A percentile compares a stretch with the other conserved stretches of the same genome.
Evolutionary conservation across 345 rosid genomes (phyloP).

Genomic region (Draba incana): DNA sequence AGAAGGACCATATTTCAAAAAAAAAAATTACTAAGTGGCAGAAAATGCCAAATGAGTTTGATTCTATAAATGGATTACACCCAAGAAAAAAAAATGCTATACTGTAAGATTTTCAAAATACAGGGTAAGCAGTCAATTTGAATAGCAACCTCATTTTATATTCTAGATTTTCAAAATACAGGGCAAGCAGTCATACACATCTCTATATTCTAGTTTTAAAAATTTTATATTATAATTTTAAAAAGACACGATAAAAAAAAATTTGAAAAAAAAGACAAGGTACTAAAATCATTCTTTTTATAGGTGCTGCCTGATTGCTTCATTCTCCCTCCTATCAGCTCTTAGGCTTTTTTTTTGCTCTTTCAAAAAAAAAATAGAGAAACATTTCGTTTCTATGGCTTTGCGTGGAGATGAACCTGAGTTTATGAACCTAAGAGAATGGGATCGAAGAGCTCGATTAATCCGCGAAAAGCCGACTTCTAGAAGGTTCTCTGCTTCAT

Average conservation of each 20-base stretch:
- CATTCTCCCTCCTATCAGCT: conserved; percentile 35
- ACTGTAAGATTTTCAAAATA: conserved; percentile 8
- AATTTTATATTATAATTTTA: no score
- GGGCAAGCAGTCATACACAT: no score
- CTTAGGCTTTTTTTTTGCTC: background rate
- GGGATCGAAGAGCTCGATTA: conserved; percentile 56
- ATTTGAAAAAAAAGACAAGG: conserved; percentile 10
- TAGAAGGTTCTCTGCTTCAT: conserved; percentile 82
- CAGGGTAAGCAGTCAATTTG: conserved; percentile 25
- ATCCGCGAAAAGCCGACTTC: conserved; percentile 56
- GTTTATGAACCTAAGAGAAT: conserved; percentile 53
- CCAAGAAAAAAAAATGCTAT: conserved; percentile 35
- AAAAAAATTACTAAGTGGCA: conserved; percentile 1
- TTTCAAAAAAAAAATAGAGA: background rate
- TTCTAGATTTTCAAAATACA: no score
- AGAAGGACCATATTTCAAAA: conserved; percentile 37
- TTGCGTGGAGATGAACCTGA: conserved; percentile 45
- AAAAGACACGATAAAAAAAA: no score
- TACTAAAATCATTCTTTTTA: conserved; percentile 16
- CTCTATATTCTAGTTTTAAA: no score
- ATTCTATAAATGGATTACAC: conserved; percentile 39
- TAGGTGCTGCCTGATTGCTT: conserved; percentile 36
- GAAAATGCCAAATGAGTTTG: conserved; percentile 39
- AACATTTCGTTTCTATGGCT: conserved; percentile 39
- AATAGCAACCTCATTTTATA: conserved; percentile 10